Conservation (phyloP, 257 asterid species). For the Cinchona pubescens region DNA sequence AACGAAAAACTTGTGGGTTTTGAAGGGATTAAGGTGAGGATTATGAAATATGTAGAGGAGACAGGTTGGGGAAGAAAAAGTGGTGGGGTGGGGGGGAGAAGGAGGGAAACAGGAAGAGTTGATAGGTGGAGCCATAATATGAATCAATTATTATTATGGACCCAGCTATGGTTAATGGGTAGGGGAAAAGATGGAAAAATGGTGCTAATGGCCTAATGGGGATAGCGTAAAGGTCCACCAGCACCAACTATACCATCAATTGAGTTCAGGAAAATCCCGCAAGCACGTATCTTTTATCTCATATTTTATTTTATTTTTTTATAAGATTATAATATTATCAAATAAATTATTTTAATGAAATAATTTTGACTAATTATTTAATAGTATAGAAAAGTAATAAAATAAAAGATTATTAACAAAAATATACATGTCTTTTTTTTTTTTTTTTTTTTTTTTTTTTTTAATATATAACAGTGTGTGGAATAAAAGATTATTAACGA, state of each 20-base stretch:
- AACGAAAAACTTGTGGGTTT: not conserved
- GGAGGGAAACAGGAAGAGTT: not conserved
- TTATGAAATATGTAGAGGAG: not conserved
- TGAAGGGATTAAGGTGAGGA: not conserved
- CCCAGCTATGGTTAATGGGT: not conserved
- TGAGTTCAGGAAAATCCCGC: not conserved
- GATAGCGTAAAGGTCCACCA: conserved; percentile 40
- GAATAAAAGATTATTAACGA: too few relatives aligned
- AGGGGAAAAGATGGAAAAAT: not conserved
- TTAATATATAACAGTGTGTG: too few relatives aligned
- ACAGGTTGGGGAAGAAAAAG: not conserved
- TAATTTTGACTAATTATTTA: too few relatives aligned
- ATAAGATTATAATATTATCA: too few relatives aligned
- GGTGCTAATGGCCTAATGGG: conserved; percentile 1
- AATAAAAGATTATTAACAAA: too few relatives aligned
- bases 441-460: too few relatives aligned
- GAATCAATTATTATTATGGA: not conserved
- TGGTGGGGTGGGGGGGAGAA: not conserved
- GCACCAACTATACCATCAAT: conserved; percentile 10
- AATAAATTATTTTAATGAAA: too few relatives aligned
- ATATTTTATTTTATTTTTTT: too few relatives aligned
- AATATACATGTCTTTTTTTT: too few relatives aligned
- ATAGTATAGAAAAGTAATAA: too few relatives aligned
- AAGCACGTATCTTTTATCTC: too few relatives aligned
- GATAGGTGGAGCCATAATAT: conserved; percentile 39